Percentiles rank a stretch among this genome's conserved stretches.
phyloP scores from a whole-genome alignment of 768 basidiomycete genomes.

The Mycena latifolia region DNA sequence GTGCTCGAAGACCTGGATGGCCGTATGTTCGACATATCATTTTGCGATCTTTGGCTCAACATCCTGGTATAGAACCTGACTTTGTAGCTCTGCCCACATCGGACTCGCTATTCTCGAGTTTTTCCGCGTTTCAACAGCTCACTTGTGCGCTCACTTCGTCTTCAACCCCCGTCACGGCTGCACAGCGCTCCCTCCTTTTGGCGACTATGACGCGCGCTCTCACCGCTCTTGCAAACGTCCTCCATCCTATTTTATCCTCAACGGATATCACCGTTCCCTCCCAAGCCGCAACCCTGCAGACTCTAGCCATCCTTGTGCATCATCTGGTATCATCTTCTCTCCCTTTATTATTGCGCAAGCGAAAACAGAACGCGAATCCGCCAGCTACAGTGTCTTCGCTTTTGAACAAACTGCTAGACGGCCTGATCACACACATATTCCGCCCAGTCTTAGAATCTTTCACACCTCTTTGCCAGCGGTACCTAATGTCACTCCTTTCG shows the following conservation, averaged over 20 bases:
- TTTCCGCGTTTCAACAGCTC: slow-evolving; percentile 48
- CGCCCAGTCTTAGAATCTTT: slow-evolving; percentile 30
- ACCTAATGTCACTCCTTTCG: slow-evolving; percentile 20
- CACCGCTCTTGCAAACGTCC: slow-evolving; percentile 41
- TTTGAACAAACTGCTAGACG: slow-evolving; percentile 32
- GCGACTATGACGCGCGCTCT: slow-evolving; percentile 46
- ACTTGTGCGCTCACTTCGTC: slow-evolving; percentile 37
- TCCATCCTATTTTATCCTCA: slow-evolving; percentile 45
- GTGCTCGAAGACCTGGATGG: slow-evolving; percentile 36
- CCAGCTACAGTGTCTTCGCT: slow-evolving; percentile 25
- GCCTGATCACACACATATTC: slow-evolving; percentile 36
- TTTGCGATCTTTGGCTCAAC: neutral
- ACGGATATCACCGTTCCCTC: slow-evolving; percentile 30
- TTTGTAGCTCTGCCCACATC: slow-evolving; percentile 25
- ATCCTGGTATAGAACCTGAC: slow-evolving; percentile 13
- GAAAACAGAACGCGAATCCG: slow-evolving; percentile 2
- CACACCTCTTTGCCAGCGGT: slow-evolving; percentile 28
- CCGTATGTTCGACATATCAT: slow-evolving; percentile 15
- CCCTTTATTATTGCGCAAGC: slow-evolving; percentile 35
- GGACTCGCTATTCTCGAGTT: slow-evolving; percentile 40
- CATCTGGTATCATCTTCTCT: slow-evolving; percentile 29
- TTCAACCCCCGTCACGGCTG: slow-evolving; percentile 26
- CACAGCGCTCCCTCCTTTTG: slow-evolving; percentile 42
- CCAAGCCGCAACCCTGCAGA: slow-evolving; percentile 29
- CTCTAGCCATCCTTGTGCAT: slow-evolving; percentile 15